Evolutionary conservation across 169 alveolate species (phyloP).

Genomic region (Eimeria praecox): DNA sequence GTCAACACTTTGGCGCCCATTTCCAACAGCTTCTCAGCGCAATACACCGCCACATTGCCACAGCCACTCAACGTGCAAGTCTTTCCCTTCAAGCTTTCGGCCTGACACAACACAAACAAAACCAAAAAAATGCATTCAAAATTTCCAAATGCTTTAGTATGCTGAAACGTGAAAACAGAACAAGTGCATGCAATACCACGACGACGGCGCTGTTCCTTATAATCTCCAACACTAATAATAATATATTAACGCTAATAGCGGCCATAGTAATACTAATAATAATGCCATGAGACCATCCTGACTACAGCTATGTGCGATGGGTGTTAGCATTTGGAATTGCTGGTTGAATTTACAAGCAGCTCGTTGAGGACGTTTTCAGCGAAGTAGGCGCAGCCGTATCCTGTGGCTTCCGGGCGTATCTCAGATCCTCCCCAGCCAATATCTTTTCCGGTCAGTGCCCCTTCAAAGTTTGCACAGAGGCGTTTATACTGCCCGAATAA

Average conservation of each 20-base stretch:
- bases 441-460: constrained; percentile 92
- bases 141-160: too few species aligned
- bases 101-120: constrained; percentile 12
- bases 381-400: constrained; percentile 92
- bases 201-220: too few species aligned
- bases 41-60: constrained; percentile 93
- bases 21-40: constrained; percentile 89
- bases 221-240: too few species aligned
- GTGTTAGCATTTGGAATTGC: too few species aligned
- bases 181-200: too few species aligned
- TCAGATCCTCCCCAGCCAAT: constrained; percentile 92
- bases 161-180: too few species aligned
- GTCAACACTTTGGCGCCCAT: constrained; percentile 91
- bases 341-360: constrained; percentile 21
- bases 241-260: too few species aligned
- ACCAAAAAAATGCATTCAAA: neutral
- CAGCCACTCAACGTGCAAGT: constrained; percentile 91
- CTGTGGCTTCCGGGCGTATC: constrained; percentile 93
- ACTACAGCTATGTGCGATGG: too few species aligned
- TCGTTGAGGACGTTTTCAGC: constrained; percentile 80
- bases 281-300: too few species aligned
- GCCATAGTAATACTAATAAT: too few species aligned
- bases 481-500: constrained; percentile 92
- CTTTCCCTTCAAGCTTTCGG: constrained; percentile 84
- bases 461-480: constrained; percentile 81